A percentile compares a stretch with the other conserved stretches of the same genome.
Conservation (phyloP, 2,329 filamentous ascomycete species). For the Raffaelea deltoideospora region DNA sequence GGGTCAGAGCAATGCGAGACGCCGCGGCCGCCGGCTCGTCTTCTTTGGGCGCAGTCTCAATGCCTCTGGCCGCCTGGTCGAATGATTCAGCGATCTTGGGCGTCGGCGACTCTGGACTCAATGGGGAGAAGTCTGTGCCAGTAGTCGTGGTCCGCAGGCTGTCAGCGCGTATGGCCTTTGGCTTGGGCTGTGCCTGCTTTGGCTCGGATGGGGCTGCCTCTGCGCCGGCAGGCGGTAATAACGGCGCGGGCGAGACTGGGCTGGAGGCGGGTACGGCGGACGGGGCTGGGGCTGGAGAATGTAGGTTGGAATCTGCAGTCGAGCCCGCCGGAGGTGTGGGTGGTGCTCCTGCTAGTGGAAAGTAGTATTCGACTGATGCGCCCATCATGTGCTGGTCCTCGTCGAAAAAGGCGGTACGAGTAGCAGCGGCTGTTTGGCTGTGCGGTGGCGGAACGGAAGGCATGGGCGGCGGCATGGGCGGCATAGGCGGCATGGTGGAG, state of each 20-base stretch:
- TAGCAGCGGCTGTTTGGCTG: not conserved
- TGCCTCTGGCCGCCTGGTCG: not conserved
- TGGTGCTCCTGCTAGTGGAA: not conserved
- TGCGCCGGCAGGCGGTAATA: conserved; percentile 11
- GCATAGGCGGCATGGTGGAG: conserved; percentile 5
- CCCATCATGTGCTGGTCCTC: conserved; percentile 11
- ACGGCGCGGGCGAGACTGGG: conserved; percentile 11
- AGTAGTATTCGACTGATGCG: conserved; percentile 12
- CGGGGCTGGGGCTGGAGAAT: too few relatives aligned
- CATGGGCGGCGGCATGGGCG: conserved; percentile 1
- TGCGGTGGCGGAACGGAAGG: not conserved
- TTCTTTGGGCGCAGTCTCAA: not conserved
- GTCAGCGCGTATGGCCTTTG: conserved; percentile 2
- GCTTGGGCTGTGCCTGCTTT: conserved; percentile 1
- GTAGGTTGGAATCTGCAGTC: conserved; percentile 13
- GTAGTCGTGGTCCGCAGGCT: conserved; percentile 2
- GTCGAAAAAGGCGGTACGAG: conserved; percentile 2
- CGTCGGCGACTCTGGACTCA: conserved; percentile 9
- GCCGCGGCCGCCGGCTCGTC: not conserved
- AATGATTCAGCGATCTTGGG: conserved; percentile 1
- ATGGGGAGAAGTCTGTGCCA: conserved; percentile 7
- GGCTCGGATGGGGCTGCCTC: not conserved
- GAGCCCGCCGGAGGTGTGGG: too few relatives aligned
- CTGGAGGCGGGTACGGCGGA: too few relatives aligned
- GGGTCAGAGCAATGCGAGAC: not conserved